These are phyloP conservation scores for Castanea sativa DNA, from an alignment of 306 rosid species.

Conservation along the genomic window DNA sequence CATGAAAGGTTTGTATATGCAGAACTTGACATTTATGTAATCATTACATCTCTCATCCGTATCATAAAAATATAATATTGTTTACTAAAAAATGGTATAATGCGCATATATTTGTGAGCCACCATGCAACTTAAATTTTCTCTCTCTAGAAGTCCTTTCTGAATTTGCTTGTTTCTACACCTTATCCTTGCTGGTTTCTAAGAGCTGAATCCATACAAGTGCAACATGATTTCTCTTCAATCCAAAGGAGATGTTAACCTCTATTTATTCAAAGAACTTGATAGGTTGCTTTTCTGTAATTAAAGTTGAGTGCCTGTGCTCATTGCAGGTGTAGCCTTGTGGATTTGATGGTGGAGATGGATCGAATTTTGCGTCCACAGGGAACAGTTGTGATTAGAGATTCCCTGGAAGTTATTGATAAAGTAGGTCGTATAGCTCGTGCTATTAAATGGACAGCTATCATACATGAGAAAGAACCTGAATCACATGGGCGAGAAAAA, in stretches of 20 bases:
- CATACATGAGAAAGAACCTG: slow-evolving; percentile 69
- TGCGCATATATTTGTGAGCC: background rate
- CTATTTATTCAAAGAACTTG: background rate
- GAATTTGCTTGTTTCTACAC: background rate
- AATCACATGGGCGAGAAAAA: slow-evolving; percentile 72
- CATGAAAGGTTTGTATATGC: background rate
- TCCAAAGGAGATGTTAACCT: background rate
- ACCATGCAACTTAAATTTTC: background rate
- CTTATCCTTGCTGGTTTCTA: background rate
- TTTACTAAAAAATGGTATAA: no score
- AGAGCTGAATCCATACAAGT: background rate
- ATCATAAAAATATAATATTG: no score
- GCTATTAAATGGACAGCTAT: slow-evolving; percentile 70
- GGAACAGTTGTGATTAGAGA: slow-evolving; percentile 85
- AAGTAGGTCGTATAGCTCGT: slow-evolving; percentile 66
- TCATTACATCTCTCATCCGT: background rate
- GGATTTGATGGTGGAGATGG: slow-evolving; percentile 94
- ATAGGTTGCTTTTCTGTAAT: background rate
- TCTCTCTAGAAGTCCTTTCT: background rate
- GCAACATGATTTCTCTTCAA: background rate
- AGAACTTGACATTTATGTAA: background rate
- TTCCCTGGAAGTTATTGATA: slow-evolving; percentile 70
- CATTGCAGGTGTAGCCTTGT: slow-evolving; percentile 77
- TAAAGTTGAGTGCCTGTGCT: slow-evolving; percentile 1
- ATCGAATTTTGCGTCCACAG: slow-evolving; percentile 86